Evolutionary conservation across 768 basidiomycete genomes (phyloP), one percentile per base, ranked within the genome.

Genomic region (Chalciporus chontae): DNA sequence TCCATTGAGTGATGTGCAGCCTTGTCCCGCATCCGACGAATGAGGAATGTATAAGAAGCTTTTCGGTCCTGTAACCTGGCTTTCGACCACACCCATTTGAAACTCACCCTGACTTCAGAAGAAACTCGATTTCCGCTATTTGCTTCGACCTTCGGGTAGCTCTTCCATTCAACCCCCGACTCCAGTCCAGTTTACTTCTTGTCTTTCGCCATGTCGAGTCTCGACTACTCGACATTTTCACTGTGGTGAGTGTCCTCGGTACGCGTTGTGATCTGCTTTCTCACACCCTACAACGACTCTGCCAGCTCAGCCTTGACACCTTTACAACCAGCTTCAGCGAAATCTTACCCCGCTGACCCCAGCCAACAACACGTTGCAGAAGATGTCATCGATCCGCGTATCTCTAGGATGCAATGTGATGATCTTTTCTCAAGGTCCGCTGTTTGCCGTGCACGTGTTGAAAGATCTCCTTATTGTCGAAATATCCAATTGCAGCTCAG

Each of bases 381-480:
- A 56, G 62, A 62, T 60, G 64, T 60, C 64, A 65, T 62, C 51
- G 54, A 55, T 55, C 50, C 60, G 19, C 56, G 38, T 62, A 62
- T 61, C 43, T 57, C 54, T 58, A 44, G 54, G 48, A 13, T 21
- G 45, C 55, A 66, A 64, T 62, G 64, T 62, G 64, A 65, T 60
- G 64, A 65, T 65, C 62, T 62, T 64, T 65, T 57, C 60, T 57
- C 65, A 62, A 62, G 64, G 64, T 65, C 54, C 57, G 64, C 65
- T 55, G 58, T 46, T 65, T 53, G 45, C 39, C 53, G 54, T 32
- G 50, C 63, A 60, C 63, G 61, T 65, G 63, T 60, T 42, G 40
- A 29, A 14, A 24, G 37, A 48, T 43, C 29, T 40, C 15, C 53
- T 51, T 43, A 53, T 52, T 45, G 39, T 49, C 50, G 52, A 51